Evolutionary conservation across 495 filamentous ascomycete genomes (phyloP).

Genomic region (Parachaetomium inaequale): DNA sequence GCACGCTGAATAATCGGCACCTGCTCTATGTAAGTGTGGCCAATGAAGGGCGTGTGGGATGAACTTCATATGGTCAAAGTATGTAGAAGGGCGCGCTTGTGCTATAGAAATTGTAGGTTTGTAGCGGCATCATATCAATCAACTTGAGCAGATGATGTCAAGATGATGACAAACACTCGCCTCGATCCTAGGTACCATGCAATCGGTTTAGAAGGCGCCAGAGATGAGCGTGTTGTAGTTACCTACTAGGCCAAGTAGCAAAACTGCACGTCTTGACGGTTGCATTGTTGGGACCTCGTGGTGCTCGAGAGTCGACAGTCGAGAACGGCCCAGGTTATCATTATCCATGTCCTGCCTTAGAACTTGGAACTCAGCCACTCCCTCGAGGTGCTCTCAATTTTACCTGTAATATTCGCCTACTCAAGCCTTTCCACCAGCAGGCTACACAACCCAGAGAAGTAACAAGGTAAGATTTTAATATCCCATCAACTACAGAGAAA

Average conservation of each 20-base stretch:
- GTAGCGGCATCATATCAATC: too few relatives aligned
- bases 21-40: not conserved
- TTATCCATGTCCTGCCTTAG: too few relatives aligned
- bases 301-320: too few relatives aligned
- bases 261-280: too few relatives aligned
- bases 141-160: not conserved
- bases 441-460: not conserved
- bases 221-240: too few relatives aligned
- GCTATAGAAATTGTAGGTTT: not conserved
- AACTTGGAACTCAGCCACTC: not conserved
- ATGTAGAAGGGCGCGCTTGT: not conserved
- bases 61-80: not conserved
- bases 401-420: not conserved
- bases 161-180: not conserved
- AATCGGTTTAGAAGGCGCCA: not conserved
- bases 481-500: conserved; percentile 5
- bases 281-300: too few relatives aligned
- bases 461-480: not conserved
- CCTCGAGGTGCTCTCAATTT: too few relatives aligned
- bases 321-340: too few relatives aligned
- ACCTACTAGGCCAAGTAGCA: too few relatives aligned
- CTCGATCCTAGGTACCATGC: not conserved
- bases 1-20: not conserved
- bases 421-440: not conserved
- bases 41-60: not conserved